Evolutionary conservation across 2,329 filamentous ascomycete species (phyloP).

Genomic region (Bipolaris cookei): DNA sequence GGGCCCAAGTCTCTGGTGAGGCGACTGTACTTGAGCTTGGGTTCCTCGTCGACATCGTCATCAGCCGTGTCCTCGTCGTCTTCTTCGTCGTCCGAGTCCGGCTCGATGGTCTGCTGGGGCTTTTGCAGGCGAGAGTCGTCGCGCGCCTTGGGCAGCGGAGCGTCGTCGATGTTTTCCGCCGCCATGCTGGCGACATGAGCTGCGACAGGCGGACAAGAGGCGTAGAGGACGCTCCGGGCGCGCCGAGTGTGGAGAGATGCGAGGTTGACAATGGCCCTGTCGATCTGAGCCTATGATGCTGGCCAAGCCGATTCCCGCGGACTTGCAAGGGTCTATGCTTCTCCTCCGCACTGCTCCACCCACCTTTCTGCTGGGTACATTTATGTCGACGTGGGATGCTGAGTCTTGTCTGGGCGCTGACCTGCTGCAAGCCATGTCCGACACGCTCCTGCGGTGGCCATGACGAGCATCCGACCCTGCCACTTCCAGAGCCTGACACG

Average conservation of each 20-base stretch:
- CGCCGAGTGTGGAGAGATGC: constrained; percentile 28
- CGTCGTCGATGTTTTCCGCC: constrained; percentile 45
- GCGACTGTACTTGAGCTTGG: constrained; percentile 88
- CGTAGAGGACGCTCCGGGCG: constrained; percentile 27
- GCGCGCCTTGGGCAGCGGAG: constrained; percentile 46
- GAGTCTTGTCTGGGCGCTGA: neutral
- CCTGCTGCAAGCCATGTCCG: constrained; percentile 26
- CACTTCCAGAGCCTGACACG: constrained; percentile 31
- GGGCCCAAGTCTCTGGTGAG: constrained; percentile 79
- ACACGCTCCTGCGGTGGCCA: constrained; percentile 25
- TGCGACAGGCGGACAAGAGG: constrained; percentile 28
- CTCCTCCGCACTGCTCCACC: constrained; percentile 20
- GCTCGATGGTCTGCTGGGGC: constrained; percentile 31
- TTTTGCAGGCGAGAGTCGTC: constrained; percentile 20
- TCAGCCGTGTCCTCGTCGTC: constrained; percentile 71
- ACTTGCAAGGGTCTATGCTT: constrained; percentile 21
- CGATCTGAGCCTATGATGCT: constrained; percentile 36
- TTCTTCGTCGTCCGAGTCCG: constrained; percentile 59
- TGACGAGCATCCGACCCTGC: constrained; percentile 32
- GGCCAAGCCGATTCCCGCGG: constrained; percentile 30
- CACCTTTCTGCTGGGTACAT: neutral
- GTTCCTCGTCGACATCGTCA: constrained; percentile 91
- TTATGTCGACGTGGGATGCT: neutral
- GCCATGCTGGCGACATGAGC: constrained; percentile 52
- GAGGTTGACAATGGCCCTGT: constrained; percentile 27